Conservation (phyloP, 371 early-diverging fungal species). For the Batkoa obscura region DNA sequence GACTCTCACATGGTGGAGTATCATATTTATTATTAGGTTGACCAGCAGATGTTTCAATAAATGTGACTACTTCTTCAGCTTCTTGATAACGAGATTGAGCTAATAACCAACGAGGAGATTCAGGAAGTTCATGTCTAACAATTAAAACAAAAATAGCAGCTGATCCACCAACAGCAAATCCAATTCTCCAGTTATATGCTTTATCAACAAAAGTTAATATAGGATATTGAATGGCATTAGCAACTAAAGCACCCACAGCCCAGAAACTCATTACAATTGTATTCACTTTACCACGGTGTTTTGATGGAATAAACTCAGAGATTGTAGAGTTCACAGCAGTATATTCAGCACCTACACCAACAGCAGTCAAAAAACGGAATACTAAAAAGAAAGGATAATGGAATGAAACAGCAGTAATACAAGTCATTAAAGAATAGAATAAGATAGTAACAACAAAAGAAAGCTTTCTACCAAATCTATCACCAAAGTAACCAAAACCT, state of each 20-base stretch:
- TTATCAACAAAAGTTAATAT: not conserved
- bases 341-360: conserved; percentile 10
- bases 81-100: conserved; percentile 5
- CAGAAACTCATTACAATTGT: conserved; percentile 7
- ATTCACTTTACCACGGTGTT: conserved; percentile 6
- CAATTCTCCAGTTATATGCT: conserved; percentile 4
- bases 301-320: conserved; percentile 8
- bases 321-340: conserved; percentile 7
- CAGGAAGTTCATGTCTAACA: conserved; percentile 4
- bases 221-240: conserved; percentile 5
- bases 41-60: conserved; percentile 3
- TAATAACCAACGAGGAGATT: conserved; percentile 8
- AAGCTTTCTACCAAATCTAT: conserved; percentile 6
- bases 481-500: conserved; percentile 6
- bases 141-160: conserved; percentile 2
- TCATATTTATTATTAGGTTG: conserved; percentile 3
- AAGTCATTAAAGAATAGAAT: conserved; percentile 7
- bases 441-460: conserved; percentile 6
- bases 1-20: not conserved
- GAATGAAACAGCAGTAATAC: conserved; percentile 5
- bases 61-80: not conserved
- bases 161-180: conserved; percentile 3
- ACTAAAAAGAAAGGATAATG: conserved; percentile 6
- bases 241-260: conserved; percentile 8
- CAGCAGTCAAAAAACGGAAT: conserved; percentile 8